Base-by-base conservation (phyloP, 768 basidiomycete species). In the Kwoniella sp. region DNA sequence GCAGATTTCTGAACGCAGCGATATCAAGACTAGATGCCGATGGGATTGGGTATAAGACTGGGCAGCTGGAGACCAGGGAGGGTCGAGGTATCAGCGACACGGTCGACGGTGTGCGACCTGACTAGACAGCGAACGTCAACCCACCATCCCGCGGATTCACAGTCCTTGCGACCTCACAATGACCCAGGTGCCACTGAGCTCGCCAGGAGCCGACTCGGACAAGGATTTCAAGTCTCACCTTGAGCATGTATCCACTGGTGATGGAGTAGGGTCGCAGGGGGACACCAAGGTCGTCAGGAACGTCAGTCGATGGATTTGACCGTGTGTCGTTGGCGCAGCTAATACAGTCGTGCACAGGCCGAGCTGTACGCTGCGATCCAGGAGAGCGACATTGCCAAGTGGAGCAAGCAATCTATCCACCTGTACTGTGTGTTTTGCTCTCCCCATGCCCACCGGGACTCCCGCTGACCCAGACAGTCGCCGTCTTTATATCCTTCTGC, bases 401-500 rank as follows among this genome's bases (percentile, higher is more conserved):
- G 56, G 56, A 50, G 47, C 38, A 46, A 41, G 40, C n/a, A 46
- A 19, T 57, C 56, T 3, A 40, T 45, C 19, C 43, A 57, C 31
- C 34, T 57, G 9, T 57, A 57, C 33, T 57, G 56, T 57, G 26
- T 37, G 56, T 31, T 6, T 15, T 19, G 10, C 22, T 34, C 20
- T 15, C 19, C 36, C 29, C 19, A 14, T 19, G 20, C 7, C 31
- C 39, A 26, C 20, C 17, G 9, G 14, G 17, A 25, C 19, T 7
- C 20, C 8, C 29, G 33, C 48, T 51, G 38, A 41, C 39, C n/a
- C 10, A 8, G 28, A 9, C 27, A 57, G 50, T 57, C 50, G 32
- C 56, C 10, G 50, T 58, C 29, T 58, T 58, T 34, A 33, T 58
- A 32, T 31, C 57, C 20, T 58, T 58, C 51, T 58, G 57, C 41